Evolutionary conservation across 805 yeast species (phyloP).

Genomic region (Blastobotrys mokoenaii): DNA sequence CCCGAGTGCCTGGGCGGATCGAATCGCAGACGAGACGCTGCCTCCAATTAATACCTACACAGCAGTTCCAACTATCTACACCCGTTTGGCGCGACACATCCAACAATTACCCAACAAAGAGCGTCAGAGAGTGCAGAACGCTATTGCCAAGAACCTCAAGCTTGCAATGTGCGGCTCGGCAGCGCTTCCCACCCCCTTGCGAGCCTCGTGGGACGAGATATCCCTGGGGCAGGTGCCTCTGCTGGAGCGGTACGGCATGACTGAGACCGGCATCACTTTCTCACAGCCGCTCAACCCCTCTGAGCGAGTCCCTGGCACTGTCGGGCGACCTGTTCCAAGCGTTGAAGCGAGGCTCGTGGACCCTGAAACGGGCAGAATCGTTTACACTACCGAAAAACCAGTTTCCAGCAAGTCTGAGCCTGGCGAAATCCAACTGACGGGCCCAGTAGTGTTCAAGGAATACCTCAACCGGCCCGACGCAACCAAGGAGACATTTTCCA

Average conservation of each 20-base stretch:
- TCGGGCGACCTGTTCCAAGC: conserved; percentile 28
- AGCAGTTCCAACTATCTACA: conserved; percentile 30
- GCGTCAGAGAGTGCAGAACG: conserved; percentile 12
- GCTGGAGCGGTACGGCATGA: conserved; percentile 30
- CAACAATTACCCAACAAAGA: conserved; percentile 13
- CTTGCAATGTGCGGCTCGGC: conserved; percentile 31
- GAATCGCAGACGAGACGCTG: conserved; percentile 16
- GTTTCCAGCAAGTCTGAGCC: conserved; percentile 3
- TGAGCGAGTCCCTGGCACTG: conserved; percentile 22
- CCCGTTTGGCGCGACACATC: conserved; percentile 19
- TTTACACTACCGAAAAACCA: conserved; percentile 12
- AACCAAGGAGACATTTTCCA: conserved; percentile 37
- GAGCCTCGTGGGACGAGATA: conserved; percentile 24
- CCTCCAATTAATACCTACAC: conserved; percentile 26
- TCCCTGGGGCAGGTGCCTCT: conserved; percentile 24
- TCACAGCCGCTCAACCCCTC: conserved; percentile 24
- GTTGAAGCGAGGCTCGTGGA: conserved; percentile 25
- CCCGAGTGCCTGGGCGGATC: conserved; percentile 18
- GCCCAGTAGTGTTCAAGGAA: conserved; percentile 45
- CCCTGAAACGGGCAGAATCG: conserved; percentile 17
- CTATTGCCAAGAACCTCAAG: conserved; percentile 15
- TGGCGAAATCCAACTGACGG: conserved; percentile 49
- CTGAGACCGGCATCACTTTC: conserved; percentile 30
- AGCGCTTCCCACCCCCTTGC: conserved; percentile 27
- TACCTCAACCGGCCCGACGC: conserved; percentile 44